phyloP scores from a whole-genome alignment of 2,329 filamentous ascomycete genomes.

The Sclerotinia glacialis region DNA sequence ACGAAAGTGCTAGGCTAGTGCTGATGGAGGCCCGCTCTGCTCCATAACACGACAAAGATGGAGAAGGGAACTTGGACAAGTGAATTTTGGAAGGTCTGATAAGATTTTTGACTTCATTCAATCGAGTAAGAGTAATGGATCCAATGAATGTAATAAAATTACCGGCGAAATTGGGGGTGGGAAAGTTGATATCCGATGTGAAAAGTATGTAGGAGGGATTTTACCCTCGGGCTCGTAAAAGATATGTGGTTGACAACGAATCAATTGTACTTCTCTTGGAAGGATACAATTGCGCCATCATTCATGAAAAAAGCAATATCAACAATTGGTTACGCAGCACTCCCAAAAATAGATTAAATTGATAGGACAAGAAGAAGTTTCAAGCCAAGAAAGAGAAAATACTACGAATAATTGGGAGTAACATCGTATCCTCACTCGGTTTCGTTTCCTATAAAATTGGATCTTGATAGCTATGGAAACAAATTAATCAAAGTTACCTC shows the following conservation, averaged over 20 bases:
- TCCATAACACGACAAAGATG: constrained; percentile 11
- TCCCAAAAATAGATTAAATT: constrained; percentile 1
- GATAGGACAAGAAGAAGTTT: neutral
- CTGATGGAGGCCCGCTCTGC: constrained; percentile 14
- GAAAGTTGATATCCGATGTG: neutral
- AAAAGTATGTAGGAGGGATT: constrained; percentile 8
- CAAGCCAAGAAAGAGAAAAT: constrained; percentile 3
- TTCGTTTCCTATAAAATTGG: neutral
- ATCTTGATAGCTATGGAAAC: neutral
- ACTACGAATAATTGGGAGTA: constrained; percentile 2
- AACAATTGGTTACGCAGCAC: constrained; percentile 1
- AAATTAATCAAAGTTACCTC: constrained; percentile 4
- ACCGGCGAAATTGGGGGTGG: neutral
- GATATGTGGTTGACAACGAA: constrained; percentile 11
- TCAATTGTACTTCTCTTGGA: neutral
- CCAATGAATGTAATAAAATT: neutral
- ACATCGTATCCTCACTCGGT: constrained; percentile 12
- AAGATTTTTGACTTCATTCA: constrained; percentile 7
- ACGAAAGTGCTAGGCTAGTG: constrained; percentile 25
- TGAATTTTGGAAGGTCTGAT: neutral
- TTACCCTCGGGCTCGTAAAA: constrained; percentile 10
- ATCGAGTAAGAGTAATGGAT: neutral
- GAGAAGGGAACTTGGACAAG: neutral
- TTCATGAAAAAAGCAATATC: constrained; percentile 1
- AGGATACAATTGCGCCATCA: constrained; percentile 19